Percentiles rank a stretch among this genome's conserved stretches.
These are phyloP conservation scores for Erythrophleum fordii DNA, from an alignment of 306 rosid species.

Conservation along the genomic window DNA sequence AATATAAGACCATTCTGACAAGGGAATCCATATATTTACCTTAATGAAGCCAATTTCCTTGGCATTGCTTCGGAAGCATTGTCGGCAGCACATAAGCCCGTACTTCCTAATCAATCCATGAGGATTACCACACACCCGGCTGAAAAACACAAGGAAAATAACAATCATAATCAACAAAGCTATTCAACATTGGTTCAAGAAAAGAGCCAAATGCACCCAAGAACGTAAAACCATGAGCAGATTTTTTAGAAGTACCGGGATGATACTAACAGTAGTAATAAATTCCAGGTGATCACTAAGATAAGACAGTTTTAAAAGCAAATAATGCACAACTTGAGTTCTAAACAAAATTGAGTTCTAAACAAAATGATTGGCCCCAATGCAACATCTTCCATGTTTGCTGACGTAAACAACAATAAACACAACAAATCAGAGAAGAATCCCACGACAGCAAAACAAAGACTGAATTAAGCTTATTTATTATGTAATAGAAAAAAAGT, in stretches of 20 bases:
- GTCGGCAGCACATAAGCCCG: slow-evolving; percentile 74
- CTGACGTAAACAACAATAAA: not conserved
- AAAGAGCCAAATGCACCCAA: not conserved
- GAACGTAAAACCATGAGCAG: slow-evolving; percentile 1
- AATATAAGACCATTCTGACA: not conserved
- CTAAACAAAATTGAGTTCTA: not conserved
- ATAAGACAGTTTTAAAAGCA: not conserved
- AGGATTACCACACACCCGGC: slow-evolving; percentile 69
- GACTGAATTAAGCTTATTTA: not conserved
- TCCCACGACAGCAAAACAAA: not conserved
- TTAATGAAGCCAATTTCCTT: slow-evolving; percentile 48
- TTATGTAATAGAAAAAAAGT: not conserved
- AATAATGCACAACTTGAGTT: not conserved
- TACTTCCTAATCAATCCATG: slow-evolving; percentile 73
- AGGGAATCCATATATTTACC: not conserved
- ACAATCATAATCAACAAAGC: not conserved
- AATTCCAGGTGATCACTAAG: not conserved
- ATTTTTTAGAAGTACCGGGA: not conserved
- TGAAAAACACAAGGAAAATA: slow-evolving; percentile 27
- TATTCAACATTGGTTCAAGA: not conserved
- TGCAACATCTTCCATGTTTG: not conserved
- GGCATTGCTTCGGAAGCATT: slow-evolving; percentile 79
- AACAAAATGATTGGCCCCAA: not conserved
- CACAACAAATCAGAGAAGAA: not conserved
- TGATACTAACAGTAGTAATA: not conserved